phyloP scores from a whole-genome alignment of 257 asterid genomes.

The Capsicum baccatum region DNA sequence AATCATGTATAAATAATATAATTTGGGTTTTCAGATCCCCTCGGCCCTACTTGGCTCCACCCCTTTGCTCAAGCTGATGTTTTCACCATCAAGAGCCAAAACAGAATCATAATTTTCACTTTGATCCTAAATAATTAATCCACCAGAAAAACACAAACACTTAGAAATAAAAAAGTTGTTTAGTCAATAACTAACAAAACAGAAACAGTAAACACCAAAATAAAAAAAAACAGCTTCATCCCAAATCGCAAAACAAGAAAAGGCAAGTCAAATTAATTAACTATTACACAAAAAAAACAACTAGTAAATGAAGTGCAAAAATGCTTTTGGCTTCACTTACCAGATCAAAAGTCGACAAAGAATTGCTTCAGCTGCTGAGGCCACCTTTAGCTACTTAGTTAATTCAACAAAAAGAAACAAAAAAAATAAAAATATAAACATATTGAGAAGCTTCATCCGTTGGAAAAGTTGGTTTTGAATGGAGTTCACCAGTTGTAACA shows the following conservation, averaged over 20 bases:
- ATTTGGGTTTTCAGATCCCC: too few species aligned
- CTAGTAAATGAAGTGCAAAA: background rate
- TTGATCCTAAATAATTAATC: background rate
- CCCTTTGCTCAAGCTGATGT: background rate
- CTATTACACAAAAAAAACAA: background rate
- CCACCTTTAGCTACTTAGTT: background rate
- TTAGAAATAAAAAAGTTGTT: background rate
- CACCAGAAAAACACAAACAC: background rate
- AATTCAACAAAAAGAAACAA: background rate
- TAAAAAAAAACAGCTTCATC: background rate
- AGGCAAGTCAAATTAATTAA: background rate
- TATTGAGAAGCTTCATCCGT: background rate
- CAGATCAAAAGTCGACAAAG: slow-evolving; percentile 24
- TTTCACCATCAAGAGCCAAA: background rate
- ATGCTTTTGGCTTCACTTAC: background rate
- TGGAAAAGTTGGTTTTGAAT: background rate
- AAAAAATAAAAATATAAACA: background rate
- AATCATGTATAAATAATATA: too few species aligned
- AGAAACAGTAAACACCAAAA: background rate
- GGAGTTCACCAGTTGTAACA: slow-evolving; percentile 7
- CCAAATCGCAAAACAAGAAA: slow-evolving; percentile 1
- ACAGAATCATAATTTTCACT: background rate
- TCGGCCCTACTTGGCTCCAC: too few species aligned
- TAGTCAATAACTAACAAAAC: background rate
- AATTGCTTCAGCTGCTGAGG: background rate